A percentile compares a stretch with the other conserved stretches of the same genome.
These are phyloP conservation scores for Coprinopsis cinerea DNA, from an alignment of 768 basidiomycete species.

Conservation along the genomic window DNA sequence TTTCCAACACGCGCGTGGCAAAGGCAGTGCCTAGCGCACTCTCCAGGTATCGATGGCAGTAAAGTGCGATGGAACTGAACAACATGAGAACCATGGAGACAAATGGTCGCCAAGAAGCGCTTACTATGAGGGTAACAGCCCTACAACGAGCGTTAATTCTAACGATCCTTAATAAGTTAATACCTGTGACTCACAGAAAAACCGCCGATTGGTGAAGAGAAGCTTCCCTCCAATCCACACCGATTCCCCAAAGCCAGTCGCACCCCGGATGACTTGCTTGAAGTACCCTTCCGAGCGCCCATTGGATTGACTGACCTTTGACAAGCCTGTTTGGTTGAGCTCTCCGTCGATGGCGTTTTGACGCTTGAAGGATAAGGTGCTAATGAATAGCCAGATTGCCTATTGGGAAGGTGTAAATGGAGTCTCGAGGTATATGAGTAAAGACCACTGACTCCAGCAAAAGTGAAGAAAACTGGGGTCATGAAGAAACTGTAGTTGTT, in stretches of 20 bases:
- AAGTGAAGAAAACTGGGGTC: conserved; percentile 24
- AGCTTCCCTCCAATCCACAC: conserved; percentile 24
- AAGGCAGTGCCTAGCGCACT: conserved; percentile 24
- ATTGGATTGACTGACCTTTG: conserved; percentile 14
- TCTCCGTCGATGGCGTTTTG: conserved; percentile 15
- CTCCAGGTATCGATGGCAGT: conserved; percentile 26
- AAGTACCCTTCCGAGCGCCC: conserved; percentile 17
- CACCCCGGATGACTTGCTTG: conserved; percentile 18
- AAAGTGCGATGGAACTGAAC: conserved; percentile 23
- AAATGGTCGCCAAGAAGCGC: background rate
- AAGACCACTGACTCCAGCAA: conserved; percentile 17
- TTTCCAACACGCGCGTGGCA: conserved; percentile 23
- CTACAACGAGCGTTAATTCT: no score
- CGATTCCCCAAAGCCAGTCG: conserved; percentile 20
- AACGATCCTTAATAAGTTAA: no score
- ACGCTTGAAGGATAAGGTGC: conserved; percentile 20
- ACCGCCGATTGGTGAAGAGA: conserved; percentile 21
- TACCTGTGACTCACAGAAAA: conserved; percentile 23
- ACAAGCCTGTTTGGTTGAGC: conserved; percentile 18
- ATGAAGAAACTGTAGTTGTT: conserved; percentile 31
- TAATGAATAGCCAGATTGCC: conserved; percentile 21
- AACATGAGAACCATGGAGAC: background rate
- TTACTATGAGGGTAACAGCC: conserved; percentile 26
- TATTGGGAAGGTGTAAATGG: background rate
- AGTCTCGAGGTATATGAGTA: background rate